Evolutionary conservation across 768 basidiomycete genomes (phyloP).

Genomic region (Roridomyces roridus): DNA sequence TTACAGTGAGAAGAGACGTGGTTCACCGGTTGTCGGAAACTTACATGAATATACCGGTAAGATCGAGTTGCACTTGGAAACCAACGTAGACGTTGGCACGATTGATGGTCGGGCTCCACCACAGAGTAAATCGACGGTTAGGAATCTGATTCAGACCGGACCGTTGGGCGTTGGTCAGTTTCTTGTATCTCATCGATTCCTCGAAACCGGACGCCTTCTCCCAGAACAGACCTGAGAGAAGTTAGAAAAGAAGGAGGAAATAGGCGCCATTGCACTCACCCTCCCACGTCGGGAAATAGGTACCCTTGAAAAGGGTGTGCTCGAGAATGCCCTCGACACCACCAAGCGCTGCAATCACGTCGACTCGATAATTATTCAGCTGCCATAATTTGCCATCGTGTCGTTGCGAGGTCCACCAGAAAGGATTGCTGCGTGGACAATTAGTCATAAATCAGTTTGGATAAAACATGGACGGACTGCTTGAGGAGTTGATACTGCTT

Average conservation of each 20-base stretch:
- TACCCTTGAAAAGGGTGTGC: conserved; percentile 97
- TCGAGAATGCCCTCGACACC: conserved; percentile 97
- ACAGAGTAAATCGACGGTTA: conserved; percentile 97
- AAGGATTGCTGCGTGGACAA: conserved; percentile 74
- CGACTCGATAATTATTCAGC: conserved; percentile 97
- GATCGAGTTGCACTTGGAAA: conserved; percentile 99
- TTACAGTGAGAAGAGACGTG: not conserved
- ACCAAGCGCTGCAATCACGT: conserved; percentile 96
- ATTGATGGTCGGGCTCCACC: conserved; percentile 99
- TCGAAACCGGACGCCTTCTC: conserved; percentile 98
- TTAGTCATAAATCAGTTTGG: not conserved
- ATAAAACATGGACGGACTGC: conserved; percentile 58
- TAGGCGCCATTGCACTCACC: conserved; percentile 47
- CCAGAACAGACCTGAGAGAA: conserved; percentile 82
- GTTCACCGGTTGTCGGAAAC: conserved; percentile 21
- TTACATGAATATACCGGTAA: conserved; percentile 95
- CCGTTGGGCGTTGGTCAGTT: conserved; percentile 96
- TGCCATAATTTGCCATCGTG: conserved; percentile 98
- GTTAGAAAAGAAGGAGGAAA: not conserved
- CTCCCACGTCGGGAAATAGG: conserved; percentile 98
- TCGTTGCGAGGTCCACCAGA: conserved; percentile 99
- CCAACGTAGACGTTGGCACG: conserved; percentile 99
- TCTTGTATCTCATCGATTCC: conserved; percentile 95
- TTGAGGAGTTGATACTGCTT: conserved; percentile 95
- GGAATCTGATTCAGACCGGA: conserved; percentile 98